Percentiles rank a stretch among this genome's conserved stretches.
Evolutionary conservation across 495 filamentous ascomycete genomes (phyloP).

Genomic region (Penicillium roqueforti): DNA sequence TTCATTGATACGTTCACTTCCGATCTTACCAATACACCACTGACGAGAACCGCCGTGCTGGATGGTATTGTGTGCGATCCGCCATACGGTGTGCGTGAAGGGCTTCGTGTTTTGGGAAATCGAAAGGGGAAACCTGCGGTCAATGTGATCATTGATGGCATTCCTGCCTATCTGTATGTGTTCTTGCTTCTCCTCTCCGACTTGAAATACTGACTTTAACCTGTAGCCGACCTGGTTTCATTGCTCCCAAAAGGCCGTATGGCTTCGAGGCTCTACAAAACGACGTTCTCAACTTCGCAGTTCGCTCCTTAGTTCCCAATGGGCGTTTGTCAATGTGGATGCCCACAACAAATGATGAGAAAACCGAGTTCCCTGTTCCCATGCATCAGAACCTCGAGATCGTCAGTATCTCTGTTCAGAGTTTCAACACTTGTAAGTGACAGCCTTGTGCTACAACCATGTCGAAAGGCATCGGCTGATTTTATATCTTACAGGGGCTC

Average conservation of each 20-base stretch:
- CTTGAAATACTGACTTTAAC: conserved; percentile 10
- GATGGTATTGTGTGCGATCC: conserved; percentile 97
- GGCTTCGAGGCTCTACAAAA: conserved; percentile 84
- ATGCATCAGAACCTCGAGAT: conserved; percentile 71
- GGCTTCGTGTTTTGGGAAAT: conserved; percentile 77
- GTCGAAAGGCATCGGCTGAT: background rate
- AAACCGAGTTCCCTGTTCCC: conserved; percentile 69
- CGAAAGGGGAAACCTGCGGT: conserved; percentile 60
- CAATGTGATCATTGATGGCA: conserved; percentile 65
- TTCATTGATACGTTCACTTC: conserved; percentile 76
- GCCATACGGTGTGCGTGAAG: conserved; percentile 95
- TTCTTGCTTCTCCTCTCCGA: background rate
- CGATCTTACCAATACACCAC: conserved; percentile 84
- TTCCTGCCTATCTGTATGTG: conserved; percentile 62
- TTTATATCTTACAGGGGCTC: conserved; percentile 57
- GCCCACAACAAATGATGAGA: conserved; percentile 82
- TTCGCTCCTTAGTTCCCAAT: conserved; percentile 69
- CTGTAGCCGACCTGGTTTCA: conserved; percentile 64
- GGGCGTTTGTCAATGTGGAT: conserved; percentile 94
- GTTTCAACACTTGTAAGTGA: conserved; percentile 77
- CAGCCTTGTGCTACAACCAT: background rate
- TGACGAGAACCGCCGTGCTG: conserved; percentile 56
- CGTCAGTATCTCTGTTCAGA: conserved; percentile 75
- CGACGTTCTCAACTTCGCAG: conserved; percentile 81
- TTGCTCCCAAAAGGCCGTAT: conserved; percentile 88